Conservation (phyloP, 2,329 filamentous ascomycete genomes). For the Fusarium fracticaudum region DNA sequence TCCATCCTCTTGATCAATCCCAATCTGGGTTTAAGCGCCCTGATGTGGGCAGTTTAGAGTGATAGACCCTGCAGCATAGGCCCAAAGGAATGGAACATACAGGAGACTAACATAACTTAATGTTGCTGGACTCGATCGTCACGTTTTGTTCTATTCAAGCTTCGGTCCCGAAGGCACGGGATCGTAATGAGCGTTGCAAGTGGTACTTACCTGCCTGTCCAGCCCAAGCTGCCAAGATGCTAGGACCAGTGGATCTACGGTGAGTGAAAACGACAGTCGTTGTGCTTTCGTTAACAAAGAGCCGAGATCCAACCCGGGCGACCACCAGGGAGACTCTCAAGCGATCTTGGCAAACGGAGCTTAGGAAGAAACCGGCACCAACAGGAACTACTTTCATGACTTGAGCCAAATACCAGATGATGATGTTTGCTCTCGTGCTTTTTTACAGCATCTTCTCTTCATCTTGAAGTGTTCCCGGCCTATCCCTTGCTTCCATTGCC, state of each 20-base stretch:
- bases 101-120: not conserved
- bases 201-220: constrained; percentile 2
- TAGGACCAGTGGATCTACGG: constrained; percentile 33
- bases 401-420: not conserved
- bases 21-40: constrained; percentile 38
- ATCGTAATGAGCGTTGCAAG: constrained; percentile 8
- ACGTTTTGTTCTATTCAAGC: not conserved
- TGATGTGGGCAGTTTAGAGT: constrained; percentile 29
- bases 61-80: constrained; percentile 34
- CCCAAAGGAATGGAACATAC: constrained; percentile 14
- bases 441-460: not conserved
- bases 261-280: constrained; percentile 17
- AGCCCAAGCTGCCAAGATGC: constrained; percentile 12
- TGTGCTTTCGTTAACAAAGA: constrained; percentile 27
- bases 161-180: constrained; percentile 33
- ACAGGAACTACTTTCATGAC: not conserved
- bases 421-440: constrained; percentile 8
- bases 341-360: constrained; percentile 35
- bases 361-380: constrained; percentile 14
- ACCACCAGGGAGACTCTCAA: constrained; percentile 13
- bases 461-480: constrained; percentile 11
- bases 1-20: constrained; percentile 19
- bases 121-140: not conserved
- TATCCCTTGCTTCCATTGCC: constrained; percentile 31
- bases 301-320: constrained; percentile 27